A percentile compares a stretch with the other conserved stretches of the same genome.
Conservation (phyloP, 257 asterid genomes). For the Cinchona pubescens region DNA sequence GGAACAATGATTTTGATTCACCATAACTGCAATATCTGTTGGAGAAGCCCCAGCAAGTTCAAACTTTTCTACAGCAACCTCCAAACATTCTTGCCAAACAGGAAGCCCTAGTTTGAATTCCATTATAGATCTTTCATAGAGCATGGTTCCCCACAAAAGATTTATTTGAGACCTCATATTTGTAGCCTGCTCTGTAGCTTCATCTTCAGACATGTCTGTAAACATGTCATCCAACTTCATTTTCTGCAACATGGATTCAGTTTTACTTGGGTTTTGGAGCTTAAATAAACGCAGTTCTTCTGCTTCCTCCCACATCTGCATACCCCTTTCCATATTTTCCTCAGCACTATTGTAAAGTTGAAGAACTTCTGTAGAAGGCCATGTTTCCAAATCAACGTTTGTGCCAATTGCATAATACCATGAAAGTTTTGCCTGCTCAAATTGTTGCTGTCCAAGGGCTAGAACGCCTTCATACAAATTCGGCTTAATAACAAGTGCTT, state of each 20-base stretch:
- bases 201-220: slow-evolving; percentile 48
- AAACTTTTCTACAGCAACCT: slow-evolving; percentile 71
- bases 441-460: slow-evolving; percentile 74
- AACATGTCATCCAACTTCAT: slow-evolving; percentile 45
- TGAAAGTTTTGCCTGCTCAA: slow-evolving; percentile 79
- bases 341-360: slow-evolving; percentile 73
- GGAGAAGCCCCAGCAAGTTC: slow-evolving; percentile 86
- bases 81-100: slow-evolving; percentile 78
- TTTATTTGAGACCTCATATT: slow-evolving; percentile 62
- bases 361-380: slow-evolving; percentile 59
- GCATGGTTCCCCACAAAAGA: slow-evolving; percentile 78
- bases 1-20: slow-evolving; percentile 79
- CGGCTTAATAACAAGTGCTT: slow-evolving; percentile 60
- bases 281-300: slow-evolving; percentile 42
- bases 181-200: slow-evolving; percentile 63
- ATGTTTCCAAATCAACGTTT: slow-evolving; percentile 51
- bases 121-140: slow-evolving; percentile 83
- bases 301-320: slow-evolving; percentile 74
- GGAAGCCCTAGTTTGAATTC: slow-evolving; percentile 78
- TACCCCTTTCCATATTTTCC: slow-evolving; percentile 73
- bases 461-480: slow-evolving; percentile 66
- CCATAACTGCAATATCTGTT: slow-evolving; percentile 80
- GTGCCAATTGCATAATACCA: slow-evolving; percentile 67
- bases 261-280: slow-evolving; percentile 35
- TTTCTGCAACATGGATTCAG: slow-evolving; percentile 35